Conservation (phyloP, 2,329 filamentous ascomycete genomes). For the Basipetospora chlamydospora region DNA sequence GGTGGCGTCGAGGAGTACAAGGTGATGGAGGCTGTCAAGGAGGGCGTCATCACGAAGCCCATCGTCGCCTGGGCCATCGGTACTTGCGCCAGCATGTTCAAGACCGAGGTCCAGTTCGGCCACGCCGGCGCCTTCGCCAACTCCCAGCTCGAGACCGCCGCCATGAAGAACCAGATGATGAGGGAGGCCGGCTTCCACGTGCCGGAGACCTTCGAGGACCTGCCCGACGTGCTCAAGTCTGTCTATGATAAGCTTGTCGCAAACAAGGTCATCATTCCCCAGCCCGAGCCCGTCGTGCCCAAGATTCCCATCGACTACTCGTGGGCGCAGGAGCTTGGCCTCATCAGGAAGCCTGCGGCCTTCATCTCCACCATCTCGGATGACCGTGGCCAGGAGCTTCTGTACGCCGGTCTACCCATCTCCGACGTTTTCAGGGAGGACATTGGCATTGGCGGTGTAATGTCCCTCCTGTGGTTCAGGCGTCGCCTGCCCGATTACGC, state of each 20-base stretch:
- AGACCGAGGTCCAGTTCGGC: constrained; percentile 98
- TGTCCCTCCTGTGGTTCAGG: constrained; percentile 99
- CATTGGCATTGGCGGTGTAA: constrained; percentile 98
- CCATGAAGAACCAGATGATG: constrained; percentile 95
- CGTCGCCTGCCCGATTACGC: constrained; percentile 90
- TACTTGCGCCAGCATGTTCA: constrained; percentile 99
- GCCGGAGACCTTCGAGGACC: constrained; percentile 91
- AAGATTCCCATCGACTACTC: constrained; percentile 99
- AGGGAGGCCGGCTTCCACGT: constrained; percentile 87
- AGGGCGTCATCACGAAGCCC: constrained; percentile 89
- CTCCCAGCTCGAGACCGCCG: constrained; percentile 95
- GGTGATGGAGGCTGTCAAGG: constrained; percentile 95
- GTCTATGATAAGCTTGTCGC: constrained; percentile 85
- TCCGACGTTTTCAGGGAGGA: constrained; percentile 99
- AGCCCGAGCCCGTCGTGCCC: constrained; percentile 79
- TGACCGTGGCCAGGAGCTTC: constrained; percentile 96
- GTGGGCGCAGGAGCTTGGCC: constrained; percentile 97
- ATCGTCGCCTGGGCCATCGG: constrained; percentile 99
- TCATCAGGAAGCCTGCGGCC: constrained; percentile 97
- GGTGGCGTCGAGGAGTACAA: constrained; percentile 99
- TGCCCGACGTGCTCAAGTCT: constrained; percentile 58
- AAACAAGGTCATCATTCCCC: constrained; percentile 71
- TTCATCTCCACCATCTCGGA: constrained; percentile 99
- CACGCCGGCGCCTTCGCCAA: constrained; percentile 98
- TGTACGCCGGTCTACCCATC: constrained; percentile 98